phyloP scores from a whole-genome alignment of 2,329 filamentous ascomycete species.

The Stemphylium beticola region DNA sequence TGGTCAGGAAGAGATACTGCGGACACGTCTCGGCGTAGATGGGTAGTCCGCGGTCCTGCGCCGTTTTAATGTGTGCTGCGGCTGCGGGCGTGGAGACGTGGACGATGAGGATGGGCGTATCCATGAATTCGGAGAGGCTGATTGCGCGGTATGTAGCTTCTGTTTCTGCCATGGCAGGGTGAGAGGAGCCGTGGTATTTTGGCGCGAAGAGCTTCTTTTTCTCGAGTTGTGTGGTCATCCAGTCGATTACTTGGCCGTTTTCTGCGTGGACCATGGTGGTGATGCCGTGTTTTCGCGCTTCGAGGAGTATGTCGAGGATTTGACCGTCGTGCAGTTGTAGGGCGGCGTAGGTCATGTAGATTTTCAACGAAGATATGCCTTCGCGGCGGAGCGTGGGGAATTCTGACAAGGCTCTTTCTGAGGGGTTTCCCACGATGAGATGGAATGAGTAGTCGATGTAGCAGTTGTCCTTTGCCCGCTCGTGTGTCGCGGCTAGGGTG shows the following conservation, averaged over 20 bases:
- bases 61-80: constrained; percentile 55
- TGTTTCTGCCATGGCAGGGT: constrained; percentile 58
- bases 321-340: constrained; percentile 49
- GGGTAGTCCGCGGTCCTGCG: constrained; percentile 58
- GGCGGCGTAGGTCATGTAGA: constrained; percentile 53
- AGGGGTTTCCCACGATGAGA: constrained; percentile 48
- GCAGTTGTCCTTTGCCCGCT: constrained; percentile 52
- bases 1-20: constrained; percentile 62
- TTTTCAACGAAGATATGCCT: constrained; percentile 51
- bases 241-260: constrained; percentile 61
- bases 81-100: constrained; percentile 59
- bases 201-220: constrained; percentile 56
- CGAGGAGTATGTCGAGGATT: constrained; percentile 47
- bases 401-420: constrained; percentile 42
- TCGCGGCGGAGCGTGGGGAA: constrained; percentile 45
- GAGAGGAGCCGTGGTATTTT: constrained; percentile 59
- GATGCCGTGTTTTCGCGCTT: constrained; percentile 53
- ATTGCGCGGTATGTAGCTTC: constrained; percentile 63
- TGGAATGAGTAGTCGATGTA: constrained; percentile 58
- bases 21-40: constrained; percentile 63
- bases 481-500: constrained; percentile 53
- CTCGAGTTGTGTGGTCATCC: constrained; percentile 61
- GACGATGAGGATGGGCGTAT: constrained; percentile 61
- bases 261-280: constrained; percentile 64
- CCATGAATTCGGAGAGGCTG: constrained; percentile 57